Evolutionary conservation across 2,329 filamentous ascomycete species (phyloP).

Genomic region (Proliferodiscus dingleyae): DNA sequence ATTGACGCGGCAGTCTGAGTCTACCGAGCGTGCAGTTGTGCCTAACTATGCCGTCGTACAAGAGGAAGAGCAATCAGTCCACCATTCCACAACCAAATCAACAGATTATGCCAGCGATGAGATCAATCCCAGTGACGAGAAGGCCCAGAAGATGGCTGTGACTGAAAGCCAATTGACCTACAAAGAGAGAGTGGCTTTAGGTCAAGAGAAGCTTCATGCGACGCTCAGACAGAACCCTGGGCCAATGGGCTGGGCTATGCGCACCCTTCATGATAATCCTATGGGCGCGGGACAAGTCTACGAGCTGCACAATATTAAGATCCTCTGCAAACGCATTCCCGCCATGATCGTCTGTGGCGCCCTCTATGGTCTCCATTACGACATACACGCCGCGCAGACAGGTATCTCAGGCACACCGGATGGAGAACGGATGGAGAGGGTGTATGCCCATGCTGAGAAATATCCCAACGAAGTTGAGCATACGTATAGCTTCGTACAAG

Average conservation of each 20-base stretch:
- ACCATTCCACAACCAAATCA: constrained; percentile 25
- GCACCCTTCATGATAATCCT: constrained; percentile 67
- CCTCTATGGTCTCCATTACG: constrained; percentile 75
- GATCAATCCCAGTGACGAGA: constrained; percentile 20
- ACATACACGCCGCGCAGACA: constrained; percentile 72
- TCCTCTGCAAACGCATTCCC: constrained; percentile 60
- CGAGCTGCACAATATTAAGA: constrained; percentile 66
- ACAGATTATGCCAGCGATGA: constrained; percentile 23
- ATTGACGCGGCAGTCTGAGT: constrained; percentile 50
- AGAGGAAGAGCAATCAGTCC: constrained; percentile 45
- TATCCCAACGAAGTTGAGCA: constrained; percentile 69
- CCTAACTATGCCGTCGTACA: constrained; percentile 77
- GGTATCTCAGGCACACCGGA: constrained; percentile 69
- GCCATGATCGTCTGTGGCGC: constrained; percentile 57
- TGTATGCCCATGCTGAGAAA: constrained; percentile 60
- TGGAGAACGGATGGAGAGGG: constrained; percentile 63
- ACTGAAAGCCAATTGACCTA: constrained; percentile 53
- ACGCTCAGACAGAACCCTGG: constrained; percentile 58
- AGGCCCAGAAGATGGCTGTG: constrained; percentile 41
- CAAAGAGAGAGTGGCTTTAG: constrained; percentile 55
- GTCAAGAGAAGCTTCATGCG: constrained; percentile 54
- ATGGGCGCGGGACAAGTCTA: constrained; percentile 70
- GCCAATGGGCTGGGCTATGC: constrained; percentile 80
- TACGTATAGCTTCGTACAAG: constrained; percentile 48
- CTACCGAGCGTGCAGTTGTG: constrained; percentile 51